Base-by-base conservation (phyloP, 1,139 yeast species). In the Spathaspora sp. region DNA sequence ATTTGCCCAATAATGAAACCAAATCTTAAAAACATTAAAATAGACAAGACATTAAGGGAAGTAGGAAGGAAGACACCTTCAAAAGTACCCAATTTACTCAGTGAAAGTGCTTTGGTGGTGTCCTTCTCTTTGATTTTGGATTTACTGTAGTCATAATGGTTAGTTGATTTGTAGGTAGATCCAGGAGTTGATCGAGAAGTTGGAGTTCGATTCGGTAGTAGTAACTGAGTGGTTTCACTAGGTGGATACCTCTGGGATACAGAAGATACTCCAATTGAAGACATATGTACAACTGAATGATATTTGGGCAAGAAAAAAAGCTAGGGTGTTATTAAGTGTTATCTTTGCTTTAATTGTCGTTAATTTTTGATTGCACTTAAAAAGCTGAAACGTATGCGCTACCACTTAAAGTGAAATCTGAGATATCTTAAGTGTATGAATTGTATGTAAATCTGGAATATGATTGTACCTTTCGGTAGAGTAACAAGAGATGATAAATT, bases 41-140 rank as follows among this genome's bases (percentile, higher is more conserved):
- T 86, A 7, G 91, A 84, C n/a, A 86, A 67, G 43, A 86, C 91
- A 58, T 86, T 86, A 39, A 86, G 64, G 1, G 89, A 76, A 0
- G 93, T 86, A 16, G 95, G 93, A 4, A 86, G 72, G 58, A 88
- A 84, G 2, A 86, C 95, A 13, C 96, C 96, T 48, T 81, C 81
- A 51, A 84, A 81, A 0, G 95, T 88, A 23, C 82, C 87, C 44
- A 88, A 64, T 56, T 88, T 88, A 10, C 51, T 29, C 9, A 15
- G 11, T 16, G 18, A 13, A 2, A 18, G 43, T 46, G 23, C 38
- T 42, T 16, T 38, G 44, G 25, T 15, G 6, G 7, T 31, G 5
- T 9, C 36, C 29, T 46, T 43, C 40, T 46, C 39, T 27, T 42
- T 43, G 27, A 25, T 40, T 27, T 33, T 26, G n/a, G 34, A 38